phyloP scores from a whole-genome alignment of 441 rosid genomes.

The Caryocar brasiliense region DNA sequence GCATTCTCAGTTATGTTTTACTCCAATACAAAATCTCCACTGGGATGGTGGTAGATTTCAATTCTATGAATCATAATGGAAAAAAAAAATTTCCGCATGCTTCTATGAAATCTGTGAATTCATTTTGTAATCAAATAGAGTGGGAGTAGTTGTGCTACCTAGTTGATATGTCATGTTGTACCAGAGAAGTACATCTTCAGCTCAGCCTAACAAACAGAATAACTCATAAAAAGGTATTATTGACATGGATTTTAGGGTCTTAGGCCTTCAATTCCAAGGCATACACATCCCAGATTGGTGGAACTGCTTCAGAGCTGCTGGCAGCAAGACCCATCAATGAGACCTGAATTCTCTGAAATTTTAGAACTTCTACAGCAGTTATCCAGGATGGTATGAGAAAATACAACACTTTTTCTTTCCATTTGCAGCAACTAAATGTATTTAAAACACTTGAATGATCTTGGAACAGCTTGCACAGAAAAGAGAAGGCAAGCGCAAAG shows the following conservation, averaged over 20 bases:
- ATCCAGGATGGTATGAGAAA: conserved; percentile 21
- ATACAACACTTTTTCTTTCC: neutral
- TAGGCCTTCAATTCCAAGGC: conserved; percentile 47
- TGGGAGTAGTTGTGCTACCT: too few species aligned
- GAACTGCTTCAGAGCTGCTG: conserved; percentile 58
- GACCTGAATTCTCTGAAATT: conserved; percentile 66
- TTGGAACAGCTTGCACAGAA: conserved; percentile 22
- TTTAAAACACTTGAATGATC: conserved; percentile 1
- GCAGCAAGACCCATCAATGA: conserved; percentile 45
- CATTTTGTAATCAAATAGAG: too few species aligned
- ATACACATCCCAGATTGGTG: conserved; percentile 36
- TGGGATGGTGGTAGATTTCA: too few species aligned
- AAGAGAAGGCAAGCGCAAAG: conserved; percentile 8
- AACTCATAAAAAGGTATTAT: too few species aligned
- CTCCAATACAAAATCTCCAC: too few species aligned
- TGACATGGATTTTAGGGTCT: conserved; percentile 35
- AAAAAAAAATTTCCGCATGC: too few species aligned
- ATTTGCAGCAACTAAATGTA: neutral
- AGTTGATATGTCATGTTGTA: too few species aligned
- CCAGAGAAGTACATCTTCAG: too few species aligned
- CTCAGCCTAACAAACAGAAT: too few species aligned
- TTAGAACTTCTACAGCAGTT: conserved; percentile 28
- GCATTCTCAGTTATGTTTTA: too few species aligned
- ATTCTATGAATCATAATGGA: too few species aligned
- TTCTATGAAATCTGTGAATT: too few species aligned